Evolutionary conservation across 176 grass and related monocot genomes (phyloP).

Genomic region (Triticum urartu): DNA sequence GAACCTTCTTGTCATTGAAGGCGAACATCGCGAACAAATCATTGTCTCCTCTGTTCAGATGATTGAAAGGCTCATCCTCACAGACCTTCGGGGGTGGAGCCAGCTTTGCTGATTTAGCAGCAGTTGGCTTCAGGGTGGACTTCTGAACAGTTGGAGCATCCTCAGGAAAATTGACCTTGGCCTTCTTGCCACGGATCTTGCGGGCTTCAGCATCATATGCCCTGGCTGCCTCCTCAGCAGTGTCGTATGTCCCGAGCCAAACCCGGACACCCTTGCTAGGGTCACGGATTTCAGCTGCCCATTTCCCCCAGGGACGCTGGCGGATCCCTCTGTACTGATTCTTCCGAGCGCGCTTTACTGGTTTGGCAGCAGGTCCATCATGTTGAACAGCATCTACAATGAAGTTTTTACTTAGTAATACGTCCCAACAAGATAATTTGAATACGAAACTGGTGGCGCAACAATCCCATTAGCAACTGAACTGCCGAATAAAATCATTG

Average conservation of each 20-base stretch:
- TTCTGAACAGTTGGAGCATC: slow-evolving; percentile 37
- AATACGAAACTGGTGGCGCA: background rate
- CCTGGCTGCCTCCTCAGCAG: slow-evolving; percentile 74
- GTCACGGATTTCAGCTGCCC: slow-evolving; percentile 83
- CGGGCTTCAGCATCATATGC: slow-evolving; percentile 79
- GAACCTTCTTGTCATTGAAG: slow-evolving; percentile 42
- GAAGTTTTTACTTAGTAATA: background rate
- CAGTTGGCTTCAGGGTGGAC: slow-evolving; percentile 9
- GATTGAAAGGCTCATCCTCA: slow-evolving; percentile 22
- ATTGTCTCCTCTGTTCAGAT: slow-evolving; percentile 30
- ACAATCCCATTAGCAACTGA: background rate
- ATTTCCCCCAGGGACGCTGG: slow-evolving; percentile 77
- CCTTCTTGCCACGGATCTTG: slow-evolving; percentile 77
- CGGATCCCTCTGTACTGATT: slow-evolving; percentile 74
- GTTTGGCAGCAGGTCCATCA: slow-evolving; percentile 34
- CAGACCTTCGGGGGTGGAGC: slow-evolving; percentile 23
- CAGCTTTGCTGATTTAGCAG: slow-evolving; percentile 23
- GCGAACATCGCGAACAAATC: slow-evolving; percentile 58
- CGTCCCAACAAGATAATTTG: background rate
- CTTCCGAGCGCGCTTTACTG: slow-evolving; percentile 51
- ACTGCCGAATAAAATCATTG: no score
- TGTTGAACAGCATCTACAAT: slow-evolving; percentile 47
- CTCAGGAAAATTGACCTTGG: slow-evolving; percentile 81
- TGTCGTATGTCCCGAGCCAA: slow-evolving; percentile 89
- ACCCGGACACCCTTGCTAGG: slow-evolving; percentile 82